These are phyloP conservation scores for Lyophyllum atratum DNA, from an alignment of 768 basidiomycete genomes.

Conservation along the genomic window DNA sequence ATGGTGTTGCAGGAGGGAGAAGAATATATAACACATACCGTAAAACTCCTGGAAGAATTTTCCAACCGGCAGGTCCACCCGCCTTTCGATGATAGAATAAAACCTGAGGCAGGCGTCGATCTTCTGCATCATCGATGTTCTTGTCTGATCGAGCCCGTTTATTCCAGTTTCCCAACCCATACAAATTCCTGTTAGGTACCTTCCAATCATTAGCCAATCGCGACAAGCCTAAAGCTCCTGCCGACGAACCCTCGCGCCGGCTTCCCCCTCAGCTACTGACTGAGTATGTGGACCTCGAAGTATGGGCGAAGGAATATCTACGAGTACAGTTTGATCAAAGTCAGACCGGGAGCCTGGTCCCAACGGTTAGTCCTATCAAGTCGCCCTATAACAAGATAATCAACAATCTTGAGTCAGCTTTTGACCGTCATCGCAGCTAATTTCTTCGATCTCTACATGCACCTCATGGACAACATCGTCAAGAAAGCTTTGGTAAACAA, in stretches of 20 bases:
- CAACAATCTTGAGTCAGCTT: slow-evolving; percentile 3
- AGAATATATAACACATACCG: slow-evolving; percentile 8
- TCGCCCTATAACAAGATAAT: neutral
- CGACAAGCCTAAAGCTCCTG: neutral
- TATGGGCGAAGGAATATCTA: slow-evolving; percentile 18
- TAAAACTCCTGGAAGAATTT: slow-evolving; percentile 12
- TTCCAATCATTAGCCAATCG: slow-evolving; percentile 16
- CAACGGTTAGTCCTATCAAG: slow-evolving; percentile 4
- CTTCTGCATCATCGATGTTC: neutral
- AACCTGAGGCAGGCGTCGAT: slow-evolving; percentile 5
- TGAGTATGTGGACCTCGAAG: slow-evolving; percentile 12
- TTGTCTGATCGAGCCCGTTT: neutral
- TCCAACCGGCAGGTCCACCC: slow-evolving; percentile 12
- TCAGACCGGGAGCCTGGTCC: slow-evolving; percentile 7
- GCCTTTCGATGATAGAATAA: slow-evolving; percentile 7
- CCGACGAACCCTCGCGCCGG: neutral
- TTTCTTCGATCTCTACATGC: slow-evolving; percentile 19
- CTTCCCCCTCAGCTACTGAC: slow-evolving; percentile 5
- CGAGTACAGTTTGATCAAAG: slow-evolving; percentile 10
- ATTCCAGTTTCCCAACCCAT: slow-evolving; percentile 14
- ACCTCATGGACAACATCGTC: slow-evolving; percentile 16
- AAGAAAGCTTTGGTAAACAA: slow-evolving; percentile 14
- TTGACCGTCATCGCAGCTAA: slow-evolving; percentile 16
- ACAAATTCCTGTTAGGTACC: slow-evolving; percentile 14
- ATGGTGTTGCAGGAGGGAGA: slow-evolving; percentile 5